Evolutionary conservation across 2,329 filamentous ascomycete genomes (phyloP).

Genomic region (Aspergillus neoniger): DNA sequence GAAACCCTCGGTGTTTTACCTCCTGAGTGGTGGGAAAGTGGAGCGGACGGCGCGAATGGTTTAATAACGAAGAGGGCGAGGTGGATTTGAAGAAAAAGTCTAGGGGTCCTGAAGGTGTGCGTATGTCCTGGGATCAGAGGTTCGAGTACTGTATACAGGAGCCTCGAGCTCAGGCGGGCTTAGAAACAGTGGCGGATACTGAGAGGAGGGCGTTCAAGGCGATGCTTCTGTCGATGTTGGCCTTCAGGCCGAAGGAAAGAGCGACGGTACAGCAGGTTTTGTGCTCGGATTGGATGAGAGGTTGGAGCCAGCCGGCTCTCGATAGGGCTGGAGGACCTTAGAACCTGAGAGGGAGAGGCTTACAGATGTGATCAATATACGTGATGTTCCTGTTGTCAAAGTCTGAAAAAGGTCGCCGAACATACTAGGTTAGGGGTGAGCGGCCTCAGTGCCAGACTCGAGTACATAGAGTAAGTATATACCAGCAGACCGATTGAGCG

Average conservation of each 20-base stretch:
- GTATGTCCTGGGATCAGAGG: slow-evolving; percentile 17
- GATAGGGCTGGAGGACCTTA: too few species aligned
- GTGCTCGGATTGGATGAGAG: slow-evolving; percentile 29
- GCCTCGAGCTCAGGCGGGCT: slow-evolving; percentile 24
- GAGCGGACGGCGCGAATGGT: slow-evolving; percentile 13
- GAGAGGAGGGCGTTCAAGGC: slow-evolving; percentile 26
- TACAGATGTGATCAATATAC: too few species aligned
- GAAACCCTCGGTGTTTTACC: slow-evolving; percentile 35
- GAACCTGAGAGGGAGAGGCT: too few species aligned
- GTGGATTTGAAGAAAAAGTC: background rate
- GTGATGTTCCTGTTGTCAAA: too few species aligned
- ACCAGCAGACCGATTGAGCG: too few species aligned
- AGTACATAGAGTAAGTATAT: too few species aligned
- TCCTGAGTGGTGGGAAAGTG: slow-evolving; percentile 27
- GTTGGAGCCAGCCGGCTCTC: slow-evolving; percentile 24
- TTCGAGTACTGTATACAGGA: slow-evolving; percentile 28
- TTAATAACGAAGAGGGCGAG: slow-evolving; percentile 24
- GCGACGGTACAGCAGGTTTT: slow-evolving; percentile 25
- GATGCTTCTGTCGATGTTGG: slow-evolving; percentile 29
- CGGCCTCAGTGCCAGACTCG: too few species aligned
- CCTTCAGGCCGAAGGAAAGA: slow-evolving; percentile 24
- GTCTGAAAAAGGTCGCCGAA: too few species aligned
- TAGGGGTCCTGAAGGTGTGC: slow-evolving; percentile 8
- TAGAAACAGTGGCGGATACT: slow-evolving; percentile 16
- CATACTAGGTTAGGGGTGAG: too few species aligned